Percentiles rank a stretch among this genome's conserved stretches.
Conservation (phyloP, 2,329 filamentous ascomycete genomes). For the Aspergillus aculeatus region DNA sequence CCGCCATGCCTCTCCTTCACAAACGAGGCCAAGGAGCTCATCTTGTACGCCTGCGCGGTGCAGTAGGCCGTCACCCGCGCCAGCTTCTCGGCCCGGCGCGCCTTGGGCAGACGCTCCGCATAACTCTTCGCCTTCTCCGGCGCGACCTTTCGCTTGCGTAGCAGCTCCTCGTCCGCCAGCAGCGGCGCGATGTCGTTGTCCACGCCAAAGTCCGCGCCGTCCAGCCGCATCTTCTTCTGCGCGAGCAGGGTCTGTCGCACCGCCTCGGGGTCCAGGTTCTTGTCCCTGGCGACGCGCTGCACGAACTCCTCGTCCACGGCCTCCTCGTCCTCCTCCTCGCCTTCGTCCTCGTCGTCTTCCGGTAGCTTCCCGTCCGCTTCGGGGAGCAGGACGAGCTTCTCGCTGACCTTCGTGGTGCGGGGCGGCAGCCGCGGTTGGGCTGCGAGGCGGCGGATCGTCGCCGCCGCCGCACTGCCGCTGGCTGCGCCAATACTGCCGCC, state of each 20-base stretch:
- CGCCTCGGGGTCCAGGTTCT: conserved; percentile 34
- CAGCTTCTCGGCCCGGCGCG: conserved; percentile 80
- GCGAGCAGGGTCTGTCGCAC: conserved; percentile 33
- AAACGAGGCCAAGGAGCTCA: conserved; percentile 84
- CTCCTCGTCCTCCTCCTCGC: conserved; percentile 25
- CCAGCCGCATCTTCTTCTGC: conserved; percentile 28
- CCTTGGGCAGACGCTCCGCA: conserved; percentile 87
- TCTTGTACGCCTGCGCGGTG: conserved; percentile 89
- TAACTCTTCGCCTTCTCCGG: conserved; percentile 76
- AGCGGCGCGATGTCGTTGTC: conserved; percentile 53
- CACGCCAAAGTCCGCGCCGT: conserved; percentile 55
- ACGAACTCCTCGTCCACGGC: conserved; percentile 39
- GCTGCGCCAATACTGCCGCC: conserved; percentile 41
- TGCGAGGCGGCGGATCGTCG: conserved; percentile 56
- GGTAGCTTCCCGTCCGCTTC: conserved; percentile 11
- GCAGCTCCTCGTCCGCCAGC: conserved; percentile 59
- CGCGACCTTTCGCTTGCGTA: conserved; percentile 52
- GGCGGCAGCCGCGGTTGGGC: conserved; percentile 67
- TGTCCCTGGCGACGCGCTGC: conserved; percentile 32
- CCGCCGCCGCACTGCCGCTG: conserved; percentile 51
- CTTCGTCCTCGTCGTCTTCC: conserved; percentile 21
- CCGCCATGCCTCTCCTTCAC: conserved; percentile 83
- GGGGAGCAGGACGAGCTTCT: conserved; percentile 93
- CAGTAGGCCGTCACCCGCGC: conserved; percentile 93
- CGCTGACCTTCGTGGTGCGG: conserved; percentile 87